A percentile compares a stretch with the other conserved stretches of the same genome.
phyloP scores from a whole-genome alignment of 768 basidiomycete species.

The Lentinula detonsa region DNA sequence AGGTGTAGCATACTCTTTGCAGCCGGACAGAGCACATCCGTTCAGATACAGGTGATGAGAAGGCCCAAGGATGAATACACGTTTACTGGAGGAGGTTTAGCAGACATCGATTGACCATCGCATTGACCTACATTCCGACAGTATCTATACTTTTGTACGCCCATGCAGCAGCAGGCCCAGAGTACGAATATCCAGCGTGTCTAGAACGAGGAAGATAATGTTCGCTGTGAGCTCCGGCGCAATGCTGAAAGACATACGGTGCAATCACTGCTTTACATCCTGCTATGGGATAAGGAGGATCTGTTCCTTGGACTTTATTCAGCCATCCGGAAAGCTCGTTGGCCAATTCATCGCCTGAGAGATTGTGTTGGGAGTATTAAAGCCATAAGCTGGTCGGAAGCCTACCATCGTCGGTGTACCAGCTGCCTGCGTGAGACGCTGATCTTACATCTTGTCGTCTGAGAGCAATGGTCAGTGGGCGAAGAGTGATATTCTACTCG shows the following conservation, averaged over 20 bases:
- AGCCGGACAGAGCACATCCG: constrained; percentile 83
- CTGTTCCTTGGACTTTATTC: constrained; percentile 41
- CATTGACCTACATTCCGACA: constrained; percentile 59
- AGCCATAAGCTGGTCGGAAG: constrained; percentile 7
- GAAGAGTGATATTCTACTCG: too few relatives aligned
- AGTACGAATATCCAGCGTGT: constrained; percentile 95
- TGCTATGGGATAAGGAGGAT: constrained; percentile 42
- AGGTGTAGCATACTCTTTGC: constrained; percentile 76
- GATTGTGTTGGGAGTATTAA: constrained; percentile 11
- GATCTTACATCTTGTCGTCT: constrained; percentile 24
- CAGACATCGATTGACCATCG: neutral
- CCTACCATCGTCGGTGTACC: constrained; percentile 76
- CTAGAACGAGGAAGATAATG: constrained; percentile 31
- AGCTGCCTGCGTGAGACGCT: constrained; percentile 84
- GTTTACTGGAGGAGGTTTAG: constrained; percentile 48
- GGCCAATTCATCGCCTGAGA: constrained; percentile 50
- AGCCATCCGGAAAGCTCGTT: constrained; percentile 63
- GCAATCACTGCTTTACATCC: constrained; percentile 87
- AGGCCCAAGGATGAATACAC: constrained; percentile 92
- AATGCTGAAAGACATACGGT: constrained; percentile 56
- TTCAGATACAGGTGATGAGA: constrained; percentile 89
- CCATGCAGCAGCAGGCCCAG: constrained; percentile 92
- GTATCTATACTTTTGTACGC: constrained; percentile 89
- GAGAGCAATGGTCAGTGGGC: neutral
- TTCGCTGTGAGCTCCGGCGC: neutral